A percentile compares a stretch with the other conserved stretches of the same genome.
These are phyloP conservation scores for Sugiyamaella americana DNA, from an alignment of 805 yeast species.

Conservation along the genomic window DNA sequence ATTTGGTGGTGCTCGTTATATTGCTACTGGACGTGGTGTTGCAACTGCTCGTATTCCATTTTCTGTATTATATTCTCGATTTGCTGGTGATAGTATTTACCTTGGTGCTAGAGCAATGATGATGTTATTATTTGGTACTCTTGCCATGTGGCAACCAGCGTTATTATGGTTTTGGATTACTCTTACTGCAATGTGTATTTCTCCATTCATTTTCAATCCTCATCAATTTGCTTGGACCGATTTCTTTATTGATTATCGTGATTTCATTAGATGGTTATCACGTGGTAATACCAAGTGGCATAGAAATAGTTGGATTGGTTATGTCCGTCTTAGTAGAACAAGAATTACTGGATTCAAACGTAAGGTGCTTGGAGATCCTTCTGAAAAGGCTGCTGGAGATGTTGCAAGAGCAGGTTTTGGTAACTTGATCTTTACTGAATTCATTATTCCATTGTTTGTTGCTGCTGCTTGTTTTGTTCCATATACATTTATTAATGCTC, in stretches of 20 bases:
- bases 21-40: conserved; percentile 78
- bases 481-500: conserved; percentile 76
- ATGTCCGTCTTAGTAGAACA: conserved; percentile 59
- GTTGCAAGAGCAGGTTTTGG: conserved; percentile 69
- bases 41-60: conserved; percentile 70
- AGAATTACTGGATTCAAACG: conserved; percentile 79
- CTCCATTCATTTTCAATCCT: conserved; percentile 89
- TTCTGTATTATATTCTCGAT: conserved; percentile 57
- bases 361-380: conserved; percentile 42
- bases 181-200: conserved; percentile 68
- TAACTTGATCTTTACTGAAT: conserved; percentile 74
- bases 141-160: conserved; percentile 72
- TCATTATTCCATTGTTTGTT: conserved; percentile 63
- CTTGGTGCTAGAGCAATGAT: conserved; percentile 51
- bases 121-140: conserved; percentile 50
- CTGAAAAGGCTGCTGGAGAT: conserved; percentile 63
- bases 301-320: conserved; percentile 62
- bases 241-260: conserved; percentile 84
- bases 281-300: conserved; percentile 56
- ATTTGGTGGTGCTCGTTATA: conserved; percentile 76
- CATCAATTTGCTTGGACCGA: conserved; percentile 89
- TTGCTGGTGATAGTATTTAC: conserved; percentile 61
- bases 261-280: conserved; percentile 68
- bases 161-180: conserved; percentile 94
- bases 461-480: conserved; percentile 67